Percentiles rank a stretch among this genome's conserved stretches.
phyloP scores from a whole-genome alignment of 2,329 filamentous ascomycete genomes.

The Colletotrichum sp. region DNA sequence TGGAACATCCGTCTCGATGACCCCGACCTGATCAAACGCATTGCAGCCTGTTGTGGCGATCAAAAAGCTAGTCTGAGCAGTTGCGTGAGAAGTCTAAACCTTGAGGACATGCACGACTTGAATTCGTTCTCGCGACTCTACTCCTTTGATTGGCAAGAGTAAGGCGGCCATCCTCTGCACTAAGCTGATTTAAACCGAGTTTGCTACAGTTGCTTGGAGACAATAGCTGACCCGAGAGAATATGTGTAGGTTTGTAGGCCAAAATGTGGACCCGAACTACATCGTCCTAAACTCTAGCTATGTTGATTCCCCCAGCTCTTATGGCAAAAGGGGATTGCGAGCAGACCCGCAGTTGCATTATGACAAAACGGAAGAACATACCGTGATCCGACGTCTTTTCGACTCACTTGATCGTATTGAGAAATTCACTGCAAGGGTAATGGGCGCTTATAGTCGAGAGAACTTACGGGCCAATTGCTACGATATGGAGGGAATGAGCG shows the following conservation, averaged over 20 bases:
- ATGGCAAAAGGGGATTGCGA: background rate
- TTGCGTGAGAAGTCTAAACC: background rate
- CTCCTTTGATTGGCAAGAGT: background rate
- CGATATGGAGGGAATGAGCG: background rate
- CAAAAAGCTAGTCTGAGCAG: background rate
- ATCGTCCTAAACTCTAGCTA: background rate
- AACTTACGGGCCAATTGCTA: background rate
- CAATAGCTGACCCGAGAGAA: background rate
- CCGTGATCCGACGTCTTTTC: background rate
- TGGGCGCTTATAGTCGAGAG: background rate
- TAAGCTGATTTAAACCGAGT: background rate
- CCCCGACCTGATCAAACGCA: background rate
- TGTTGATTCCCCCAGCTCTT: background rate
- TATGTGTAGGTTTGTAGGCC: background rate
- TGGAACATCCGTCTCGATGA: background rate
- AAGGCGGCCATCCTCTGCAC: background rate
- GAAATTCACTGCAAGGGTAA: background rate
- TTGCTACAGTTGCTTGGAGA: accelerated
- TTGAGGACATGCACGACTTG: background rate
- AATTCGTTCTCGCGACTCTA: background rate
- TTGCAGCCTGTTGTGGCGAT: background rate
- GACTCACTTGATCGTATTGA: background rate
- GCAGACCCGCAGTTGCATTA: background rate
- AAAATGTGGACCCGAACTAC: background rate
- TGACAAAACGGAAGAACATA: background rate